Conservation (phyloP, 148 eudicot species). For the Fagopyrum esculentum region DNA sequence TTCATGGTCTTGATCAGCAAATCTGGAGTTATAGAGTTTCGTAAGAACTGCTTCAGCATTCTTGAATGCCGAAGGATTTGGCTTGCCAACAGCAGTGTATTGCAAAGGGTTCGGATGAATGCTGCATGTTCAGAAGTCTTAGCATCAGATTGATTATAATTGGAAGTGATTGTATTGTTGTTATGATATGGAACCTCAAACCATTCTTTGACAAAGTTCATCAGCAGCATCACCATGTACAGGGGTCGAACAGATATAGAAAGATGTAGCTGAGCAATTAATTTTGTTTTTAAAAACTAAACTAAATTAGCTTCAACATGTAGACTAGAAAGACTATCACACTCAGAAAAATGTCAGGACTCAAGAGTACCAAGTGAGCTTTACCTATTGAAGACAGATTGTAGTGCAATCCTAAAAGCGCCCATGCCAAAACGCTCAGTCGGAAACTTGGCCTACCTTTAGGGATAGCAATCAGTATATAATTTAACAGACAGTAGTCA, state of each 20-base stretch:
- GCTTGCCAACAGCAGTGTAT: slow-evolving; percentile 83
- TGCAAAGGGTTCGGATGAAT: slow-evolving; percentile 67
- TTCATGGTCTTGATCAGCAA: slow-evolving; percentile 20
- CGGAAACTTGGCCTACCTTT: slow-evolving; percentile 76
- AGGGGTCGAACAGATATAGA: too few relatives aligned
- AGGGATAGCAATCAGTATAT: slow-evolving; percentile 31
- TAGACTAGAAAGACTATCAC: not conserved
- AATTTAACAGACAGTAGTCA: slow-evolving; percentile 1
- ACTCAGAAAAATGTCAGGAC: not conserved
- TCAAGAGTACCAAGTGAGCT: slow-evolving; percentile 4
- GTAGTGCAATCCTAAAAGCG: slow-evolving; percentile 82
- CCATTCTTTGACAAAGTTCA: not conserved
- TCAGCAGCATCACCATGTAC: too few relatives aligned
- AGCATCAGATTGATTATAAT: not conserved
- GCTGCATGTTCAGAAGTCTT: slow-evolving; percentile 33
- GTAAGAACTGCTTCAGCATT: slow-evolving; percentile 59
- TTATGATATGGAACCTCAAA: not conserved
- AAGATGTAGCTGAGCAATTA: too few relatives aligned
- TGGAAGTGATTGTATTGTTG: not conserved
- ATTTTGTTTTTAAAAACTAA: not conserved
- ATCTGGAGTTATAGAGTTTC: slow-evolving; percentile 22
- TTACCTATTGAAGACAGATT: slow-evolving; percentile 82
- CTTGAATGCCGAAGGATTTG: slow-evolving; percentile 66
- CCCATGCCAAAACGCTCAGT: slow-evolving; percentile 89
- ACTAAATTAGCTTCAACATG: not conserved